Conservation (phyloP, 140 eudicot species). For the Flaveria floridana region DNA sequence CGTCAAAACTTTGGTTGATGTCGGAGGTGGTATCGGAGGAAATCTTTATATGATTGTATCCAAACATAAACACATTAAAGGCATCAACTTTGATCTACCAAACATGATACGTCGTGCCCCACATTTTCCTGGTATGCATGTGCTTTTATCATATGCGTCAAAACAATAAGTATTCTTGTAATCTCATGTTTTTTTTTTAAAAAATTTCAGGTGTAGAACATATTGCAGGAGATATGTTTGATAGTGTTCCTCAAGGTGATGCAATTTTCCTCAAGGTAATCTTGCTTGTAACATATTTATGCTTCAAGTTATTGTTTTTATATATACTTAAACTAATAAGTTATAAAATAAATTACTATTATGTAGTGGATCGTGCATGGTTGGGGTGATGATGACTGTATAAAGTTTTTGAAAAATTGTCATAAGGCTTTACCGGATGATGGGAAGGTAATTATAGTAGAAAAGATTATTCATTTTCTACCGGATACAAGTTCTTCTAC, state of each 20-base stretch:
- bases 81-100: too few species aligned
- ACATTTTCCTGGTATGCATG: background rate
- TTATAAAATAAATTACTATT: background rate
- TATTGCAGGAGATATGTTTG: background rate
- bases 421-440: background rate
- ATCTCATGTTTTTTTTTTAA: too few species aligned
- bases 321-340: background rate
- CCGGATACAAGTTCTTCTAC: background rate
- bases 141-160: too few species aligned
- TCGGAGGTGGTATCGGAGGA: too few species aligned
- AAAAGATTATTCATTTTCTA: background rate
- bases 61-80: too few species aligned
- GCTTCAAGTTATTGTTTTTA: background rate
- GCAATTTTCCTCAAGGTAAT: conserved; percentile 13
- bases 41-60: too few species aligned
- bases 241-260: background rate
- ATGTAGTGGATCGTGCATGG: background rate
- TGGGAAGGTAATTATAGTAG: background rate
- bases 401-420: background rate
- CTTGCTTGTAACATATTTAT: background rate
- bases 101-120: too few species aligned
- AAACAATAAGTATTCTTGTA: too few species aligned
- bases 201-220: background rate
- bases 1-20: too few species aligned
- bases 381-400: background rate